A percentile compares a stretch with the other conserved stretches of the same genome.
Evolutionary conservation across 352 stramenopile species (phyloP).

Genomic region (Globisporangium sylvaticum): DNA sequence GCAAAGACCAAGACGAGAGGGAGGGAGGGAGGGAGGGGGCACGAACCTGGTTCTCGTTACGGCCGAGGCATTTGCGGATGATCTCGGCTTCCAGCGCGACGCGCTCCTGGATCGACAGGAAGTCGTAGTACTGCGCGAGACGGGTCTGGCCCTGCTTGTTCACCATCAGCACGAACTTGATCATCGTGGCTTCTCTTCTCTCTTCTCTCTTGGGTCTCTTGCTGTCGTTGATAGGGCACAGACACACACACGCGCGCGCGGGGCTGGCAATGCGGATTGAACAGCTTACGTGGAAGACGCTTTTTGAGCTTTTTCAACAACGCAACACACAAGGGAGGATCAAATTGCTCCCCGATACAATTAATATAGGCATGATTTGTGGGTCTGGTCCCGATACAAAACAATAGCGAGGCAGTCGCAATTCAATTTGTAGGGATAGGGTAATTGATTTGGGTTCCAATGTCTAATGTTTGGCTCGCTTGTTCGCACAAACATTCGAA

Average conservation of each 20-base stretch:
- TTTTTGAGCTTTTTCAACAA: constrained; percentile 4
- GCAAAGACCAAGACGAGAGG: neutral
- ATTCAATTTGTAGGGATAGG: neutral
- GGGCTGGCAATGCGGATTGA: neutral
- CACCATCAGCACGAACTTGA: constrained; percentile 96
- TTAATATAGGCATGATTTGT: neutral
- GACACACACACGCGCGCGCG: neutral
- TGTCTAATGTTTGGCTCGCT: neutral
- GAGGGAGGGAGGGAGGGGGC: neutral
- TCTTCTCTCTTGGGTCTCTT: neutral
- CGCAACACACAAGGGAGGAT: neutral
- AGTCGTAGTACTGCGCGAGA: constrained; percentile 99
- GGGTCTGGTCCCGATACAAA: neutral
- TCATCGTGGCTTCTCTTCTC: constrained; percentile 49
- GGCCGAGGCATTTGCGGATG: constrained; percentile 98
- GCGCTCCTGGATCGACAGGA: constrained; percentile 97
- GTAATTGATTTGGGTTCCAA: neutral
- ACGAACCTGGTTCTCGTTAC: constrained; percentile 93
- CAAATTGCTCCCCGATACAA: neutral
- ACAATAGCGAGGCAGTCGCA: neutral
- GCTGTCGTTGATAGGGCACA: constrained; percentile 1
- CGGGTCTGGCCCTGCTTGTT: constrained; percentile 99
- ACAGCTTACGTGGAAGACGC: constrained; percentile 1
- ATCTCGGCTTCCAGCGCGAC: constrained; percentile 98
- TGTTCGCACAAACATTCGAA: neutral